Evolutionary conservation across 2,329 filamentous ascomycete genomes (phyloP).

Genomic region (Zymoseptoria pseudotritici): DNA sequence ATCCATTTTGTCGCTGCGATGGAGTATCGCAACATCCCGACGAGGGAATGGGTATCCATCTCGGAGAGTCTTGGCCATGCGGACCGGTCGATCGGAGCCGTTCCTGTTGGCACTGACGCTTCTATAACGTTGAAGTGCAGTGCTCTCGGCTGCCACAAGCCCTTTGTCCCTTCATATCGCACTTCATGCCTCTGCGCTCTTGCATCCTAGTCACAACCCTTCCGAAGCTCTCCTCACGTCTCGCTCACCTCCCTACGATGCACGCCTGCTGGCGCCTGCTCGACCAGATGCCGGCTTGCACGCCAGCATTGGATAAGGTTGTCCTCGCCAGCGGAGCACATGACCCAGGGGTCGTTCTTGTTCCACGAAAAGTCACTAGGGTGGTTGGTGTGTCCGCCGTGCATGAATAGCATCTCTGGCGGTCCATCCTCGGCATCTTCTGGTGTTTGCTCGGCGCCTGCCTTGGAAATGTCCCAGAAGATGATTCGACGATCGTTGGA

Average conservation of each 20-base stretch:
- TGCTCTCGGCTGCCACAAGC: background rate
- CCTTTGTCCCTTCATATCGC: background rate
- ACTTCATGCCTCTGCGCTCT: background rate
- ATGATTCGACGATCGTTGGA: constrained; percentile 90
- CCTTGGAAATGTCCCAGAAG: constrained; percentile 90
- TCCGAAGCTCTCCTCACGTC: background rate
- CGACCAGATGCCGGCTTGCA: constrained; percentile 29
- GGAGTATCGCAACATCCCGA: background rate
- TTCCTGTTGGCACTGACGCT: background rate
- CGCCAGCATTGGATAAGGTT: constrained; percentile 84
- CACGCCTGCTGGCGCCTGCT: constrained; percentile 27
- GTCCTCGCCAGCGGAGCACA: constrained; percentile 92
- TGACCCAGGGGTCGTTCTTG: constrained; percentile 89
- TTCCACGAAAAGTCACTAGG: constrained; percentile 98
- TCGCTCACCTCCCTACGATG: constrained; percentile 23
- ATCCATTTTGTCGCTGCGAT: background rate
- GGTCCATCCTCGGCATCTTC: constrained; percentile 94
- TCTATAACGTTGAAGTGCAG: background rate
- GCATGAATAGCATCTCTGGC: constrained; percentile 97
- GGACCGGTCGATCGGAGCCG: background rate
- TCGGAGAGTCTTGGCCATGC: background rate
- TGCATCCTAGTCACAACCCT: background rate
- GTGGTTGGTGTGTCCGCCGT: constrained; percentile 94
- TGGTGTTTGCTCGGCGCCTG: constrained; percentile 88
- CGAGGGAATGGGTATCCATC: background rate